Evolutionary conservation across 805 yeast species (phyloP).

Genomic region (Ogataea pilisensis): DNA sequence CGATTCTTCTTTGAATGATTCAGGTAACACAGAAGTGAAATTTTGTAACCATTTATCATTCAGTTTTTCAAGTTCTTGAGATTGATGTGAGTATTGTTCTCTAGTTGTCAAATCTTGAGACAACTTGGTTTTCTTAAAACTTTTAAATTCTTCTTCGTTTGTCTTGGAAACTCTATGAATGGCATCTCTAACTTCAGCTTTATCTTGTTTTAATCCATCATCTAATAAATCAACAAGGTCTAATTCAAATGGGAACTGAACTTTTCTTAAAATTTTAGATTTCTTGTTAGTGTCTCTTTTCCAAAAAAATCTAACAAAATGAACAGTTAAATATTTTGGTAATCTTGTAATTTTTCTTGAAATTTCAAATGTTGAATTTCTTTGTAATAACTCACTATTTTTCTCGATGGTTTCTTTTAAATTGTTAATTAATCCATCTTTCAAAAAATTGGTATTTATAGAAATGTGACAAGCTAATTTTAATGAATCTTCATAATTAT

Average conservation of each 20-base stretch:
- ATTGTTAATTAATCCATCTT: slow-evolving; percentile 76
- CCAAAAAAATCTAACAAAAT: slow-evolving; percentile 95
- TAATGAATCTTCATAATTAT: slow-evolving; percentile 51
- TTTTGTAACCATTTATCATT: slow-evolving; percentile 46
- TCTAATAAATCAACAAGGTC: slow-evolving; percentile 85
- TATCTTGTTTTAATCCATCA: slow-evolving; percentile 63
- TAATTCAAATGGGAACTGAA: slow-evolving; percentile 88
- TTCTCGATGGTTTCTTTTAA: slow-evolving; percentile 76
- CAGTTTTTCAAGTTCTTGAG: slow-evolving; percentile 43
- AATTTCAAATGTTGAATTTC: slow-evolving; percentile 69
- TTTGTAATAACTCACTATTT: slow-evolving; percentile 61
- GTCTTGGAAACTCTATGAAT: slow-evolving; percentile 73
- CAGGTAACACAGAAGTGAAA: slow-evolving; percentile 42
- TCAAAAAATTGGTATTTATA: slow-evolving; percentile 77
- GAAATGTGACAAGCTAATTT: slow-evolving; percentile 89
- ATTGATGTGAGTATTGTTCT: slow-evolving; percentile 54
- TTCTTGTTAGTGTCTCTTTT: slow-evolving; percentile 85
- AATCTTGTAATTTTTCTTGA: slow-evolving; percentile 60
- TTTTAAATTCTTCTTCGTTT: slow-evolving; percentile 66
- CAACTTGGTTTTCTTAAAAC: slow-evolving; percentile 58
- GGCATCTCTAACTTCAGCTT: slow-evolving; percentile 71
- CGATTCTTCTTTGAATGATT: slow-evolving; percentile 32
- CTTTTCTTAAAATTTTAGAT: slow-evolving; percentile 90
- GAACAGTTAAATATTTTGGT: slow-evolving; percentile 85
- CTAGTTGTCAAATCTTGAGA: slow-evolving; percentile 39